phyloP scores from a whole-genome alignment of 2,329 filamentous ascomycete genomes.

The Akanthomyces uredinophilus region DNA sequence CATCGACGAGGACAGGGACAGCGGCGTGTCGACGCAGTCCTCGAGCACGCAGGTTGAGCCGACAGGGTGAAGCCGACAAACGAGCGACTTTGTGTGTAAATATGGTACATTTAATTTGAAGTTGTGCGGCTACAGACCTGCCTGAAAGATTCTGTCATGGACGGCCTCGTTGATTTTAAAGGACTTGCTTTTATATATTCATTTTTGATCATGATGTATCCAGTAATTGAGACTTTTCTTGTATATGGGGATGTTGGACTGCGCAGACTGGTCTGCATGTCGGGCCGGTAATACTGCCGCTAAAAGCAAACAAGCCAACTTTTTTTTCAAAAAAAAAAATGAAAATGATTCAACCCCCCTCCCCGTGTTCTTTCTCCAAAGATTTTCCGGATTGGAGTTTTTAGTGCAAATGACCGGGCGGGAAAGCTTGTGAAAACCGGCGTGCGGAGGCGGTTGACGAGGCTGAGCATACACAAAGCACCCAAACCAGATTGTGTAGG shows the following conservation, averaged over 20 bases:
- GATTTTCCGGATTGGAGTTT: no score
- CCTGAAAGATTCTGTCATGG: background rate
- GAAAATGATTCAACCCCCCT: no score
- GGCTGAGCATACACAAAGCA: no score
- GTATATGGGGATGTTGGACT: background rate
- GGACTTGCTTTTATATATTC: no score
- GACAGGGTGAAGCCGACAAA: background rate
- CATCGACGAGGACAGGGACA: background rate
- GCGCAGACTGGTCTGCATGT: background rate
- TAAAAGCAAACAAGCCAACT: background rate
- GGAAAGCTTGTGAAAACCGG: no score
- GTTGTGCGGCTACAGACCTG: background rate
- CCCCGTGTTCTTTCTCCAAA: no score
- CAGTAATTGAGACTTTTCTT: background rate
- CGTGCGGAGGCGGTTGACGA: no score
- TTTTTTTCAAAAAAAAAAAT: no score
- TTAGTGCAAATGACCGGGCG: no score
- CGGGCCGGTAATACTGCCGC: background rate
- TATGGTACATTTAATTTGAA: background rate
- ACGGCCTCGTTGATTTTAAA: background rate
- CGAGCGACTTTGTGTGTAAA: no score
- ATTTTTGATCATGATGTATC: background rate
- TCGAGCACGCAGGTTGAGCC: slow-evolving; percentile 15
- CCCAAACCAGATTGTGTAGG: no score
- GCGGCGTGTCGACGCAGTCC: slow-evolving; percentile 3